These are phyloP conservation scores for Pittosporum tobira DNA, from an alignment of 129 eudicot species.

Conservation along the genomic window DNA sequence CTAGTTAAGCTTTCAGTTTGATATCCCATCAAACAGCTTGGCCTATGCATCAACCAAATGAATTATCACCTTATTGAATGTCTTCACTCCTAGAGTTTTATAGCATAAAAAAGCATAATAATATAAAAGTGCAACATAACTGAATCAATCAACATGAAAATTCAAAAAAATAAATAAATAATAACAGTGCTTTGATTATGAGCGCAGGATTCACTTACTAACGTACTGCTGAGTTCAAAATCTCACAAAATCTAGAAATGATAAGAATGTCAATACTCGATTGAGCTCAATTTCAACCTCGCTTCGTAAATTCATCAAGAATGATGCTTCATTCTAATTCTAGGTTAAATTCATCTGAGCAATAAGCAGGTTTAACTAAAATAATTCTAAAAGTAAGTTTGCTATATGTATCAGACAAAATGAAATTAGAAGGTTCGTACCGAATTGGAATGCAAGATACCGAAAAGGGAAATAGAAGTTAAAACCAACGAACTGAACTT, in stretches of 20 bases:
- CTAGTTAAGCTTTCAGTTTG: no score
- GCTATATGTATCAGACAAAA: not conserved
- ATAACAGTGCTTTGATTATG: not conserved
- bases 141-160: no score
- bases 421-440: not conserved
- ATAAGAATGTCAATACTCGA: not conserved
- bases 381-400: no score
- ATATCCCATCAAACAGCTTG: no score
- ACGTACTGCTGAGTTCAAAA: not conserved
- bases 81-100: no score
- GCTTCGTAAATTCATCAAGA: not conserved
- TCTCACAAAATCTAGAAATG: not conserved
- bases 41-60: no score
- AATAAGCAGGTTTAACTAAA: no score
- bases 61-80: no score
- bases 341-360: not conserved
- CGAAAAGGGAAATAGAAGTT: not conserved
- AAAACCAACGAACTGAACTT: conserved; percentile 2
- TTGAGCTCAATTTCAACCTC: not conserved
- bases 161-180: no score
- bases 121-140: no score
- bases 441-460: not conserved
- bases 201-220: not conserved
- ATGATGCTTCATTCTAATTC: not conserved
- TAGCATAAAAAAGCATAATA: no score